Evolutionary conservation across 2,329 filamentous ascomycete genomes (phyloP), one percentile per base, ranked within the genome.

Genomic region (Botrytis fabae): DNA sequence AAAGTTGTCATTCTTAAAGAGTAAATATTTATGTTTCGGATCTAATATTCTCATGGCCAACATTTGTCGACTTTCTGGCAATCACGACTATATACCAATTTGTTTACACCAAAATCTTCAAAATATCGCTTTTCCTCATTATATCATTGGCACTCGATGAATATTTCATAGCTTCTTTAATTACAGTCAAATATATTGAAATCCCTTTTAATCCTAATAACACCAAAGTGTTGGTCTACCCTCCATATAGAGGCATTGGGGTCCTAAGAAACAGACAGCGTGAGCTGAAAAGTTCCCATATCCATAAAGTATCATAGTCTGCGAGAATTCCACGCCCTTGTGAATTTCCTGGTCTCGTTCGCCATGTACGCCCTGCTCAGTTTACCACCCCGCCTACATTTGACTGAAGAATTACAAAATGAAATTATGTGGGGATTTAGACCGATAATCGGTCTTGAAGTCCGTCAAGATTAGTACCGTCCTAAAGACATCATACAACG

Each of bases 311-410:
- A 38, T 68, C 22, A 54, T 25, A 42, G 18, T 68, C 48, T 32
- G 35, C 65, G 22, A 20, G 28, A 57, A 51, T 69, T 57, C 28
- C n/a, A 57, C 48, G 65, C 65, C 65, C 35, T 20, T 22, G 16
- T 48, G 51, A 66, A 44, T n/a, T 65, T 42, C 64, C 48, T 25
- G 9, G 22, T 69, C 25, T 57, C 3, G 68, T 71, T 74, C 65
- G 64, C 71, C 73, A 75, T 76, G 73, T 75, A 75, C 73, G 74
- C 75, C 75, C 63, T 71, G 74, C 75, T 74, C 69, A 75, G 18
- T 73, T 70, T 18, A 57, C 74, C 73, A 69, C 62, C 63, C 74
- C 48, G 57, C 35, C 35, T 10, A 54, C 22, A 57, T 42, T 42
- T 44, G 38, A 44, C 25, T 44, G 40, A 44, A 42, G 65, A 69